Percentiles rank a stretch among this genome's conserved stretches.
These are phyloP conservation scores for Pyrenochaeta sp. DNA, from an alignment of 2,329 filamentous ascomycete genomes.

Conservation along the genomic window DNA sequence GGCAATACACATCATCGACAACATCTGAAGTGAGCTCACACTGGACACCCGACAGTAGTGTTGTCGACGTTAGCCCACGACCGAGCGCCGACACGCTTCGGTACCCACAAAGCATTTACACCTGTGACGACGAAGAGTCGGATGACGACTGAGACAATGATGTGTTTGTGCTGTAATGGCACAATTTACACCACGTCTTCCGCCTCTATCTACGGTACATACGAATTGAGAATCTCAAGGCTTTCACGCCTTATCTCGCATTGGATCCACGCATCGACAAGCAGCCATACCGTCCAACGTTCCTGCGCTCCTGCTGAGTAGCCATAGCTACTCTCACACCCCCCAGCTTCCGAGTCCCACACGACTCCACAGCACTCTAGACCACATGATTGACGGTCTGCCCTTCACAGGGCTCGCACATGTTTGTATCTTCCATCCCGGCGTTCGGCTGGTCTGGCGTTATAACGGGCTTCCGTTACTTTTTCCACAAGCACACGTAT, in stretches of 20 bases:
- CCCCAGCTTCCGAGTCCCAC: too few relatives aligned
- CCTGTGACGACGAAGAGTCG: conserved; percentile 30
- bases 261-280: not conserved
- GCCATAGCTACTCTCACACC: not conserved
- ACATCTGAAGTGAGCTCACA: conserved; percentile 30
- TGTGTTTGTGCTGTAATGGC: not conserved
- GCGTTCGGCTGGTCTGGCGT: conserved; percentile 4
- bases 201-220: conserved; percentile 1
- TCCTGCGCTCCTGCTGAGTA: not conserved
- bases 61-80: conserved; percentile 49
- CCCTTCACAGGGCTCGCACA: not conserved
- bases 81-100: conserved; percentile 49
- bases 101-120: conserved; percentile 33
- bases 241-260: not conserved
- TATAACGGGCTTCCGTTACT: not conserved
- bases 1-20: conserved; percentile 45
- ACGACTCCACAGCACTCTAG: not conserved
- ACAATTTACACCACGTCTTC: conserved; percentile 8
- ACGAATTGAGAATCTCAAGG: not conserved
- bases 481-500: not conserved
- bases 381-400: not conserved
- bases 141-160: conserved; percentile 17
- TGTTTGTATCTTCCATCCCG: not conserved
- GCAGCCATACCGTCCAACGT: not conserved
- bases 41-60: conserved; percentile 51